Evolutionary conservation across 2,329 filamentous ascomycete genomes (phyloP).

Genomic region (Paradendryphiella salina): DNA sequence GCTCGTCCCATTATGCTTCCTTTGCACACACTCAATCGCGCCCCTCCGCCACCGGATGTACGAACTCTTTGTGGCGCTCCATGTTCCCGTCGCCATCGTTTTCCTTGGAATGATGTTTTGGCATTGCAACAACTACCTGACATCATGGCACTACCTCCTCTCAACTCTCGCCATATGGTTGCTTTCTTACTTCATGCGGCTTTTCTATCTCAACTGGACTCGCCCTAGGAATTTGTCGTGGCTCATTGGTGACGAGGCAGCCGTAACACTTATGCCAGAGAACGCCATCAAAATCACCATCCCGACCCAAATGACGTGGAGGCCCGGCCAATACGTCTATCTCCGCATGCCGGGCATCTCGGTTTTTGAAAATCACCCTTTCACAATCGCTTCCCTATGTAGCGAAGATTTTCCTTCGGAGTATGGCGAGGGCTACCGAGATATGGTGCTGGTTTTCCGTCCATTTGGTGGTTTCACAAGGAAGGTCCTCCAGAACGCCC

Average conservation of each 20-base stretch:
- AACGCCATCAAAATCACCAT: constrained; percentile 96
- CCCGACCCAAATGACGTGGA: constrained; percentile 90
- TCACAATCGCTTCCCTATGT: constrained; percentile 90
- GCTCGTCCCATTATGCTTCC: constrained; percentile 76
- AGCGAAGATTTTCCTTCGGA: constrained; percentile 91
- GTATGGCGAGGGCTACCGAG: constrained; percentile 83
- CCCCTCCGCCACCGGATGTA: constrained; percentile 77
- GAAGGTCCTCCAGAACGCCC: constrained; percentile 77
- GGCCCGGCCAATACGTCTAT: constrained; percentile 92
- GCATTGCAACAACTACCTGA: constrained; percentile 91
- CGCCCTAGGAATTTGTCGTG: constrained; percentile 78
- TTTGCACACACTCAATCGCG: constrained; percentile 83
- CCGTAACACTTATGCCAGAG: constrained; percentile 85
- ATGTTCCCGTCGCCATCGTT: constrained; percentile 77
- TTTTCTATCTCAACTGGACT: constrained; percentile 89
- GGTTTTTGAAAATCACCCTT: constrained; percentile 89
- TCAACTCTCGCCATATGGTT: constrained; percentile 79
- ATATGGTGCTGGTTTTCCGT: constrained; percentile 88
- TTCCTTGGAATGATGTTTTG: constrained; percentile 89
- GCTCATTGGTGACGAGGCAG: constrained; percentile 87
- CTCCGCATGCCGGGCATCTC: constrained; percentile 92
- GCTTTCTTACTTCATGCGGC: constrained; percentile 70
- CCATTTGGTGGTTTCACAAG: constrained; percentile 90
- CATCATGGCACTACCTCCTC: constrained; percentile 87
- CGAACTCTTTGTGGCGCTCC: constrained; percentile 80